phyloP scores from a whole-genome alignment of 257 asterid species.

The Penstemon barbatus region DNA sequence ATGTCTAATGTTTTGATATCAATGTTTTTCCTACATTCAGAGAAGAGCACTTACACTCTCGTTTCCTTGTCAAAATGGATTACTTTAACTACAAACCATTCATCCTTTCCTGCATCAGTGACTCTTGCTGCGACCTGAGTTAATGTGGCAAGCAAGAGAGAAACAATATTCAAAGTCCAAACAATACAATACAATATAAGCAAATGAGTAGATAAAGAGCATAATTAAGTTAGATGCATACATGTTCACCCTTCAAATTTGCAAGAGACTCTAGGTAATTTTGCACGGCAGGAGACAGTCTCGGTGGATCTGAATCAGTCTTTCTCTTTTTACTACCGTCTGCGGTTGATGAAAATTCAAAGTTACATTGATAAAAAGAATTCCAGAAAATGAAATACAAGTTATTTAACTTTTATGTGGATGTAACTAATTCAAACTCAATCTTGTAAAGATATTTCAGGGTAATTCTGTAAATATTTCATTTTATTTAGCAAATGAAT shows the following conservation, averaged over 20 bases:
- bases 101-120: constrained; percentile 82
- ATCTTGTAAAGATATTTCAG: not conserved
- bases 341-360: constrained; percentile 33
- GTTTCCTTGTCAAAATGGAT: constrained; percentile 92
- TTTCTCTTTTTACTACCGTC: constrained; percentile 61
- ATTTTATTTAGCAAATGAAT: not conserved
- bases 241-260: constrained; percentile 76
- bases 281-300: constrained; percentile 55
- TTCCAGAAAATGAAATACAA: not conserved
- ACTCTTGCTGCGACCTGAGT: constrained; percentile 94
- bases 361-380: constrained; percentile 1
- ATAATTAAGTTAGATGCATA: constrained; percentile 24
- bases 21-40: constrained; percentile 1
- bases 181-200: not conserved
- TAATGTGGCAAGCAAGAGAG: constrained; percentile 15
- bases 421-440: not conserved
- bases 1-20: constrained; percentile 7
- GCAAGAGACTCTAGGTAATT: constrained; percentile 59
- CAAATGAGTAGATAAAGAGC: constrained; percentile 9
- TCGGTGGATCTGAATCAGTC: constrained; percentile 55
- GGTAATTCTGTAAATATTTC: no score
- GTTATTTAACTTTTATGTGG: not conserved
- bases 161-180: not conserved
- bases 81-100: constrained; percentile 96
- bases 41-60: constrained; percentile 60